Evolutionary conservation across 78 protist genomes (phyloP).

Genomic region (Chrysochromulina parva): DNA sequence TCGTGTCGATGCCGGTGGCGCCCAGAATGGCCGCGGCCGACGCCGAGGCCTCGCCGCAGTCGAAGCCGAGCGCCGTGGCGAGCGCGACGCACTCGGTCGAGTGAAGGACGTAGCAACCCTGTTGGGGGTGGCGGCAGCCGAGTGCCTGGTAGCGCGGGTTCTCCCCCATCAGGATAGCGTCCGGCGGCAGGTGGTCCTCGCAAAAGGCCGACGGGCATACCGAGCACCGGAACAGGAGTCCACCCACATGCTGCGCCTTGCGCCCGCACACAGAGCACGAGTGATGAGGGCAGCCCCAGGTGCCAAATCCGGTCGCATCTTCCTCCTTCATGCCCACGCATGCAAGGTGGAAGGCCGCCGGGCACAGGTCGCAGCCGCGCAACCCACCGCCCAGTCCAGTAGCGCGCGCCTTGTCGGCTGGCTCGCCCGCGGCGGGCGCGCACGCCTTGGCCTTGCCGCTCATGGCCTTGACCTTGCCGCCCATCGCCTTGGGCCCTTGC

Average conservation of each 20-base stretch:
- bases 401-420: no score
- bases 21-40: neutral
- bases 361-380: constrained; percentile 4
- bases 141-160: neutral
- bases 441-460: neutral
- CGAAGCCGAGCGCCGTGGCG: neutral
- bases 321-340: neutral
- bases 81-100: neutral
- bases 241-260: neutral
- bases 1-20: constrained; percentile 1
- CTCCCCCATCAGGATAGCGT: neutral
- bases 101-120: neutral
- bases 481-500: neutral
- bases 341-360: neutral
- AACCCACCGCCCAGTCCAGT: neutral
- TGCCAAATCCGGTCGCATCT: neutral
- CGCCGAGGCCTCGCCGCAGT: neutral
- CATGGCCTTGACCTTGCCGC: neutral
- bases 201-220: neutral
- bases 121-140: constrained; percentile 2
- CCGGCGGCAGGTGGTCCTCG: constrained; percentile 25
- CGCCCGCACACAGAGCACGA: neutral
- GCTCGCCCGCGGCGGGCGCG: neutral
- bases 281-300: constrained; percentile 10
- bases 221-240: constrained; percentile 8